Base-by-base conservation (phyloP, 2,329 filamentous ascomycete species). In the Aspergillus costaricaensis region DNA sequence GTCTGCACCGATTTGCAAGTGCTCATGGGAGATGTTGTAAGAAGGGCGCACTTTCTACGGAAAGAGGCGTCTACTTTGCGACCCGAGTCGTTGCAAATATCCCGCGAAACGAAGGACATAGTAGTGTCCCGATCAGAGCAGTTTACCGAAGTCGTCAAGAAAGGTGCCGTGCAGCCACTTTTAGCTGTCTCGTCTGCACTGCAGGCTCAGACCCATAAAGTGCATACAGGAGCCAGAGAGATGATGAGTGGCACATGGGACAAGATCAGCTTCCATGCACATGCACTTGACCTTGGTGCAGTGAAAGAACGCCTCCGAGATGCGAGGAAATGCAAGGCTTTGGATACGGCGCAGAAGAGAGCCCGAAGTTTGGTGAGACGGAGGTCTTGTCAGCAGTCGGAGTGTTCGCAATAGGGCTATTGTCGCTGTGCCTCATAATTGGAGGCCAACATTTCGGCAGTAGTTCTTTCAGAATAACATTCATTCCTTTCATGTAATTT, bases 1-100 rank as follows among this genome's bases (percentile, higher is more conserved):
- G 61, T 79, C 23, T 74, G 66, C 32, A 75, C 72, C 23, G 76
- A 78, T 62, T 53, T 80, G 4, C 76, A 78, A 59, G 68, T 73
- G 9, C 65, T 74, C 44, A 65, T 78, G 63, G 75, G 71, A 14
- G 73, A 77, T 65, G 72, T 73, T 25, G 73, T 76, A 44, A 74
- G 72, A 57, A 69, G 67, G 58, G 70, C 75, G 12, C 73, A 78
- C 61, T 53, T 68, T 44, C 53, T 78, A 25, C 72, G 69, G 47
- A 62, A 63, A 21, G 70, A 77, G 59, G 70, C 69, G 15, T 68
- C 72, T 25, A 50, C 58, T 19, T 57, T 75, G 19, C 62, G 65
- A 15, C 68, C 59, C 44, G 67, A 72, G 19, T 68, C 72, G 8
- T 36, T 71, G 10, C 65, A 68, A 15, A 54, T 70, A 27, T 64